Percentiles rank a stretch among this genome's conserved stretches.
phyloP scores from a whole-genome alignment of 2,329 filamentous ascomycete genomes.

The Fusarium buxicola region DNA sequence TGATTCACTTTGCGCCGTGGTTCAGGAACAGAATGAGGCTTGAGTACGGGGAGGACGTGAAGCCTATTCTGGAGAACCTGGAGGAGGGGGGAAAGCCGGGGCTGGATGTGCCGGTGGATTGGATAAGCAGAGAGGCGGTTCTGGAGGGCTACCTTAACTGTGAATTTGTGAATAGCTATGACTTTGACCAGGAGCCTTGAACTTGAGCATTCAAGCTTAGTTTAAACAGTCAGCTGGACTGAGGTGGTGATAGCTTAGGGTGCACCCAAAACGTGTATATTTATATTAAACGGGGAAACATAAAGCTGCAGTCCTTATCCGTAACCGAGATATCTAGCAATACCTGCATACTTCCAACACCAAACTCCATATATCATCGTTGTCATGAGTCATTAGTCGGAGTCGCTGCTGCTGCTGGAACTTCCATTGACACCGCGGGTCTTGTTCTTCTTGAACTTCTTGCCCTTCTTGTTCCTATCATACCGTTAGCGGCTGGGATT shows the following conservation, averaged over 20 bases:
- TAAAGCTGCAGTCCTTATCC: neutral
- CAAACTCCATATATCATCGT: conserved; percentile 20
- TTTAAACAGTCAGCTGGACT: neutral
- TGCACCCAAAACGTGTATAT: neutral
- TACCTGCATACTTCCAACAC: conserved; percentile 4
- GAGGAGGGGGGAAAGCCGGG: conserved; percentile 50
- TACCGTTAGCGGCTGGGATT: neutral
- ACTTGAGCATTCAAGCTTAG: conserved; percentile 27
- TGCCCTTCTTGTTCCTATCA: conserved; percentile 50
- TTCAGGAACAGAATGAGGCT: conserved; percentile 68
- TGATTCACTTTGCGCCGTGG: conserved; percentile 70
- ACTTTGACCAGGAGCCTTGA: conserved; percentile 63
- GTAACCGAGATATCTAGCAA: conserved; percentile 1
- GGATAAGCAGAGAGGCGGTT: conserved; percentile 56
- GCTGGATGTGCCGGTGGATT: conserved; percentile 64
- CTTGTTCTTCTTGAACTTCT: conserved; percentile 48
- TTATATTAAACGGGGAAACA: neutral
- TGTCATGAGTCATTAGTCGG: conserved; percentile 37
- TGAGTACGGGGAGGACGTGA: conserved; percentile 63
- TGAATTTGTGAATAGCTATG: conserved; percentile 71
- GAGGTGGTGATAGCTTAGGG: neutral
- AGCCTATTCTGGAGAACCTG: conserved; percentile 58
- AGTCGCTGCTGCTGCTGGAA: conserved; percentile 45
- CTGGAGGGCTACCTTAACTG: conserved; percentile 63
- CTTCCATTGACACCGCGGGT: conserved; percentile 34